Conservation (phyloP, 306 rosid species). For the Gastrolobium bilobum region DNA sequence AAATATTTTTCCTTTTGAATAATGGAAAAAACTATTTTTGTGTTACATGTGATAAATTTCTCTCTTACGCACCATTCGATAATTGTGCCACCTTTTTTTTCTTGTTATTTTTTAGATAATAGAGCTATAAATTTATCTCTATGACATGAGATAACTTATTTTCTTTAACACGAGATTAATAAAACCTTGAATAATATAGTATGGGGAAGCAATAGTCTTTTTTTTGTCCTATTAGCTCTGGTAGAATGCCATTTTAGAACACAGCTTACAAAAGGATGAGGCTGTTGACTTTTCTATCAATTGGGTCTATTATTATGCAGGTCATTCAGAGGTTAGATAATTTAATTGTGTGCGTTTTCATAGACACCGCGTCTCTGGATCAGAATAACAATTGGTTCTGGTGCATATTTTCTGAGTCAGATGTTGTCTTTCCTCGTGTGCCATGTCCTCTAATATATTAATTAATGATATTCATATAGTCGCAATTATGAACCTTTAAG, state of each 20-base stretch:
- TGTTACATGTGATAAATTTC: too few relatives aligned
- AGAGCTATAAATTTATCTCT: too few relatives aligned
- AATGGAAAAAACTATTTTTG: too few relatives aligned
- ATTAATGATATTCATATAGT: slow-evolving; percentile 16
- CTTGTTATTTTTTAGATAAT: too few relatives aligned
- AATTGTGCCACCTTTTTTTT: too few relatives aligned
- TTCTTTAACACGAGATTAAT: too few relatives aligned
- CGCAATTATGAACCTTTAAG: not conserved
- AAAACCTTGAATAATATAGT: not conserved
- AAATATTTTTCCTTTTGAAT: too few relatives aligned
- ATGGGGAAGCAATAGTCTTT: slow-evolving; percentile 38
- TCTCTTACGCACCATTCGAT: too few relatives aligned
- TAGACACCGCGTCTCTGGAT: slow-evolving; percentile 44
- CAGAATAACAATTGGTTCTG: slow-evolving; percentile 44
- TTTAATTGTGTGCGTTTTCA: slow-evolving; percentile 26
- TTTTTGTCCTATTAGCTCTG: slow-evolving; percentile 51
- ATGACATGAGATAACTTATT: too few relatives aligned
- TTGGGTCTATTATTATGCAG: slow-evolving; percentile 37
- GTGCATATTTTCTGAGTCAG: slow-evolving; percentile 33
- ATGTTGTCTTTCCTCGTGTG: slow-evolving; percentile 23
- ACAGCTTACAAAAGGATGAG: slow-evolving; percentile 44
- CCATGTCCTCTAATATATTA: slow-evolving; percentile 43
- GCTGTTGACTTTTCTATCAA: slow-evolving; percentile 56
- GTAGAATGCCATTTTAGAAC: slow-evolving; percentile 56
- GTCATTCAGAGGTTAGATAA: slow-evolving; percentile 44